A percentile compares a stretch with the other conserved stretches of the same genome.
phyloP scores from a whole-genome alignment of 495 filamentous ascomycete genomes.

The Aspergillus leporis region DNA sequence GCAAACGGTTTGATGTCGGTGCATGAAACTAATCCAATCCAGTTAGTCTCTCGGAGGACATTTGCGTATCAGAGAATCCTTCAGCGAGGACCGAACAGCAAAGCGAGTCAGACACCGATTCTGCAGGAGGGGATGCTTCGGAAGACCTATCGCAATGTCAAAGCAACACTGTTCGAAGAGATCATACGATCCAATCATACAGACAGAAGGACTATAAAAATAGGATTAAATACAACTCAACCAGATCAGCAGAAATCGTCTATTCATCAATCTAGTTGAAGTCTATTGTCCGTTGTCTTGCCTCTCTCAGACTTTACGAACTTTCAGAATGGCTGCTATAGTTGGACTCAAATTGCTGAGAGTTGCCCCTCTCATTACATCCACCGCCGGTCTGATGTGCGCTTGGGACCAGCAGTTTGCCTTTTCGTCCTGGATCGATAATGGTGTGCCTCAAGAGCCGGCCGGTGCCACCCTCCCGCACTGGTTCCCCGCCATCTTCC shows the following conservation, averaged over 20 bases:
- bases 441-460: neutral
- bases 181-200: neutral
- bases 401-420: slow-evolving; percentile 6
- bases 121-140: neutral
- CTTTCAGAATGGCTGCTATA: neutral
- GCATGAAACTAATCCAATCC: neutral
- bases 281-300: neutral
- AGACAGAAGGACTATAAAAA: neutral
- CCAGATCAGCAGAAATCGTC: neutral
- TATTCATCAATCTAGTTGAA: neutral
- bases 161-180: neutral
- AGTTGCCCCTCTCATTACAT: neutral
- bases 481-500: slow-evolving; percentile 4
- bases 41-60: slow-evolving; percentile 2
- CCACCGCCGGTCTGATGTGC: slow-evolving; percentile 3
- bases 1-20: neutral
- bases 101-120: neutral
- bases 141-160: too few relatives aligned
- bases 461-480: slow-evolving; percentile 1
- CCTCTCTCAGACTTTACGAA: neutral
- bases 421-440: slow-evolving; percentile 4
- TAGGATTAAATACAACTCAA: neutral
- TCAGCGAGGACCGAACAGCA: neutral
- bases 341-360: slow-evolving; percentile 1
- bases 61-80: too few relatives aligned